Percentiles rank a stretch among this genome's conserved stretches.
Conservation (phyloP, 2,329 filamentous ascomycete genomes). For the Aspergillus sp. region DNA sequence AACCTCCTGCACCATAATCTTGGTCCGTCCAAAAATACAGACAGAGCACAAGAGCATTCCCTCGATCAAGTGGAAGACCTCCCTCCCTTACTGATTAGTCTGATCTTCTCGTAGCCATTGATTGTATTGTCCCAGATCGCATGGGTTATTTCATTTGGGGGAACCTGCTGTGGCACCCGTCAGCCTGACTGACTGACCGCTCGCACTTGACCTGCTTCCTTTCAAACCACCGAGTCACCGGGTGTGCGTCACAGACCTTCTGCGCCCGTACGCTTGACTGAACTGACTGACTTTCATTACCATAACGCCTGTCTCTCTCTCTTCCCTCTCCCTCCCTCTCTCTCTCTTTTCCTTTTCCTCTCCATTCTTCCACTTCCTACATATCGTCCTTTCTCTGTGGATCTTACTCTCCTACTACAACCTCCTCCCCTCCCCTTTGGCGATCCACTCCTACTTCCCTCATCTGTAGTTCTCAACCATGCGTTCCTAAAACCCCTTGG, state of each 20-base stretch:
- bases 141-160: not conserved
- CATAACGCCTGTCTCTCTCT: not conserved
- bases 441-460: not conserved
- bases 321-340: constrained; percentile 9
- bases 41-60: not conserved
- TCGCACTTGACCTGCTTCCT: constrained; percentile 27
- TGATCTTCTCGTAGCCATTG: constrained; percentile 1
- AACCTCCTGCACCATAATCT: not conserved
- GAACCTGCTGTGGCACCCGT: constrained; percentile 5
- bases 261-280: constrained; percentile 15
- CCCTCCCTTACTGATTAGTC: constrained; percentile 4
- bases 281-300: too few relatives aligned
- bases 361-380: constrained; percentile 20
- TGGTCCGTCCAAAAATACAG: not conserved
- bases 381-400: constrained; percentile 19
- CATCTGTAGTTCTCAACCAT: constrained; percentile 21
- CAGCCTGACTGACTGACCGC: constrained; percentile 21
- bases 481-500: constrained; percentile 23
- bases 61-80: not conserved
- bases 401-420: constrained; percentile 4
- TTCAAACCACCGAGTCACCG: constrained; percentile 40
- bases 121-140: constrained; percentile 4
- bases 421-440: constrained; percentile 12
- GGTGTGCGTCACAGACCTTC: constrained; percentile 45
- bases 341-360: constrained; percentile 14